Percentiles rank a stretch among this genome's conserved stretches.
phyloP scores from a whole-genome alignment of 176 grass and related monocot species.

The Luzula sylvatica region DNA sequence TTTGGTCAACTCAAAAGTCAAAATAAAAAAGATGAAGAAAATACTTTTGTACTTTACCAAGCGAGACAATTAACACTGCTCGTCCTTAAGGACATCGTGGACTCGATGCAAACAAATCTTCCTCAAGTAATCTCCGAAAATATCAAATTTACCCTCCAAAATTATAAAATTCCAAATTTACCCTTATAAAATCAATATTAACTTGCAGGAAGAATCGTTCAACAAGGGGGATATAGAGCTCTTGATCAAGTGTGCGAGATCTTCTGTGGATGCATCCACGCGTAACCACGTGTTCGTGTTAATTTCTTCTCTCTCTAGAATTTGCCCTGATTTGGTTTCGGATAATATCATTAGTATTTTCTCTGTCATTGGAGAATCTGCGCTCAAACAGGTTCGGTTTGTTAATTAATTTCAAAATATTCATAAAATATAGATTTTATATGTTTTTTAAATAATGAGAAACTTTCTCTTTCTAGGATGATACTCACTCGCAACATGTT shows the following conservation, averaged over 20 bases:
- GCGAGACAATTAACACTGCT: constrained; percentile 54
- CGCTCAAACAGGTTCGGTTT: constrained; percentile 85
- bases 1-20: constrained; percentile 29
- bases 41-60: constrained; percentile 43
- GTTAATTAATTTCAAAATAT: too few species aligned
- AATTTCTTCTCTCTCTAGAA: constrained; percentile 63
- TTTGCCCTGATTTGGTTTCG: constrained; percentile 48
- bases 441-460: too few species aligned
- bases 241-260: constrained; percentile 50
- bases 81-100: constrained; percentile 81
- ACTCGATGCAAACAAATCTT: constrained; percentile 38
- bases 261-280: constrained; percentile 32
- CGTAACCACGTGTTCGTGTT: constrained; percentile 69
- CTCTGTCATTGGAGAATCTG: constrained; percentile 65
- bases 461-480: constrained; percentile 47
- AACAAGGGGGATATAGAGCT: constrained; percentile 37
- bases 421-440: too few species aligned
- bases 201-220: constrained; percentile 56
- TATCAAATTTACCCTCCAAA: background rate
- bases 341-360: constrained; percentile 67
- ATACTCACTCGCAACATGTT: constrained; percentile 68
- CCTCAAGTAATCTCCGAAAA: constrained; percentile 41
- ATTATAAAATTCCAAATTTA: too few species aligned
- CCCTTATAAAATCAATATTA: too few species aligned
- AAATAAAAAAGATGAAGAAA: constrained; percentile 29